Base-by-base conservation (phyloP, 1,284 basidiomycete species). In the Chalciporus sp. region DNA sequence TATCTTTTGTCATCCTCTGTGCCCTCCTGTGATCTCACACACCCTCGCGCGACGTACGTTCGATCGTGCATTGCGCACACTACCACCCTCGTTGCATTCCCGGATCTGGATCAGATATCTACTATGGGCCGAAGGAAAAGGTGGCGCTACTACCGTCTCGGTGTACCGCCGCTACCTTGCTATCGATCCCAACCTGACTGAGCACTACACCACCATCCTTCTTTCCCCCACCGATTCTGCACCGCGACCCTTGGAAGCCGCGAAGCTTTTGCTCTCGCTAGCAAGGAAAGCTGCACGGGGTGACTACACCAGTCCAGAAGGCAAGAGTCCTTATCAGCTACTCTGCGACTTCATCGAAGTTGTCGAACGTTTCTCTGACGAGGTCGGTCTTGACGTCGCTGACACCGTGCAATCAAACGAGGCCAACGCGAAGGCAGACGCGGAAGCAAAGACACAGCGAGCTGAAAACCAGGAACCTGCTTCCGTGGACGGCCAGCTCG, bases 41-140 rank as follows among this genome's bases (percentile, higher is more conserved):
- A 94, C 94, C 0, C 96, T 99, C 72, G 95, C 95, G 6, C 85
- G 96, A 17, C 83, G 88, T 58, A 97, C 95, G 0, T 99, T 93
- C 67, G 97, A 99, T 74, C 88, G 97, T 49, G 94, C 96, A 1
- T 76, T 99, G 27, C 88, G 97, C 47, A 95, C 95, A 0, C 82
- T 99, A 7, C 92, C 95, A 6, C 95, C 94, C 4, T 95, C 94
- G 44, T 78, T 98, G n/a, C 97, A 99, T 69, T 84, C 85, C 14
- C 88, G 95, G 39, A 84, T 99, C 59, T 99, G 97, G 97, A 85
- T 90, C 19, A 81, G 92, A 47, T 99, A 98, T 71, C 83, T 99
- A n/a, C 78, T 91, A 8, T 98, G 95, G 94, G 91, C 95, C 2
- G 94, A 97, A 76, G 71, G 78, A 27, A 84, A 82, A 65, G 92